phyloP scores from a whole-genome alignment of 495 filamentous ascomycete species.

The Aspergillus affinis region DNA sequence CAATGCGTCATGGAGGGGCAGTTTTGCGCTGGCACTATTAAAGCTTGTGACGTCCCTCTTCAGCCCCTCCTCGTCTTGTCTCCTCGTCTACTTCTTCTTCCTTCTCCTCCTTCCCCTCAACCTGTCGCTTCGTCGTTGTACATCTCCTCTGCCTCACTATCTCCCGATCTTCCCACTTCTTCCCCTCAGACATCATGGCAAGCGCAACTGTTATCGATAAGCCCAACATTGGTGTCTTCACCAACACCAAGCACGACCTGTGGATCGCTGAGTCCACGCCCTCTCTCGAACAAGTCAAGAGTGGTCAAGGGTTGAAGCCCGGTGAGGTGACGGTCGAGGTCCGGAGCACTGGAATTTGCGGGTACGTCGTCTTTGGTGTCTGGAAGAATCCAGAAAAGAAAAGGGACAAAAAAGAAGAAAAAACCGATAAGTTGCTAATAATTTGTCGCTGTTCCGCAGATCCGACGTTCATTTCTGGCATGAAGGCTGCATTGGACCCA shows the following conservation, averaged over 20 bases:
- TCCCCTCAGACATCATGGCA: constrained; percentile 28
- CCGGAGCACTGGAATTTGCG: constrained; percentile 91
- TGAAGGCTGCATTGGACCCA: constrained; percentile 87
- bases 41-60: constrained; percentile 18
- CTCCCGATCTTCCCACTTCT: neutral
- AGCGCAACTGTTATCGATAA: constrained; percentile 53
- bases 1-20: constrained; percentile 19
- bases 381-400: too few relatives aligned
- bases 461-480: constrained; percentile 98
- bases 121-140: neutral
- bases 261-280: constrained; percentile 83
- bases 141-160: constrained; percentile 4
- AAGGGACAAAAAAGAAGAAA: neutral
- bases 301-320: constrained; percentile 64
- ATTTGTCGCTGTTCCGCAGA: constrained; percentile 38
- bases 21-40: constrained; percentile 18
- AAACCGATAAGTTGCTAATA: constrained; percentile 7
- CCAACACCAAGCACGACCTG: constrained; percentile 85
- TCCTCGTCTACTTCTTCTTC: constrained; percentile 10
- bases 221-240: constrained; percentile 92
- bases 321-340: constrained; percentile 84
- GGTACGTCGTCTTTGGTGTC: constrained; percentile 47
- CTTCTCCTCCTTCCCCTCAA: too few relatives aligned
- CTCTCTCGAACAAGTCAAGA: constrained; percentile 69
- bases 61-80: constrained; percentile 7